phyloP scores from a whole-genome alignment of 2,329 filamentous ascomycete species.

The Aspergillus brasiliensis region DNA sequence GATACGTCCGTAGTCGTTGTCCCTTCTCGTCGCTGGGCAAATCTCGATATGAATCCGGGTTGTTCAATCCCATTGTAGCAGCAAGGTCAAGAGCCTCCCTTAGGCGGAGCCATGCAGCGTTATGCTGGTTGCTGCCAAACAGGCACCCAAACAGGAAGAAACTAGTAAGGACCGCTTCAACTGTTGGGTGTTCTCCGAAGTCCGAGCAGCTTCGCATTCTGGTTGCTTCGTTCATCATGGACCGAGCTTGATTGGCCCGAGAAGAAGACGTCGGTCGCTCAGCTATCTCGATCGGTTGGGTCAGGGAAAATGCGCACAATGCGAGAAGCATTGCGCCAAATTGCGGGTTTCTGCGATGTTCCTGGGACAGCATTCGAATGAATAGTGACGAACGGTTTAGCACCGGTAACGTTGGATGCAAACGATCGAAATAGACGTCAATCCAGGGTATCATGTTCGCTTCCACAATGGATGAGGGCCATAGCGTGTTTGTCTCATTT shows the following conservation, averaged over 20 bases:
- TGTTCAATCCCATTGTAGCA: conserved; percentile 43
- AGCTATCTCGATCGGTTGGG: conserved; percentile 48
- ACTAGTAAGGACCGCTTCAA: conserved; percentile 61
- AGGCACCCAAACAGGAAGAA: conserved; percentile 76
- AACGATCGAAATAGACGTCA: conserved; percentile 48
- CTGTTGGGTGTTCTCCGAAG: conserved; percentile 44
- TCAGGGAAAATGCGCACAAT: conserved; percentile 47
- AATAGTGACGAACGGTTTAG: conserved; percentile 45
- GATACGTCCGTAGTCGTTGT: conserved; percentile 40
- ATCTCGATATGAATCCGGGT: conserved; percentile 42
- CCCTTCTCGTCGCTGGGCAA: conserved; percentile 41
- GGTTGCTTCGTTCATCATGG: conserved; percentile 47
- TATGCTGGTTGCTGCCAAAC: conserved; percentile 71
- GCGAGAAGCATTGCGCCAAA: conserved; percentile 48
- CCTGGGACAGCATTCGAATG: conserved; percentile 45
- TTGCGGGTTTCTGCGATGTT: conserved; percentile 46
- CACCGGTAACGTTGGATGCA: conserved; percentile 48
- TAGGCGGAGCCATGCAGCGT: conserved; percentile 76
- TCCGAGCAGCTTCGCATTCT: conserved; percentile 48
- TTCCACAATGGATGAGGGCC: conserved; percentile 44
- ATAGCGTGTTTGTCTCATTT: conserved; percentile 31
- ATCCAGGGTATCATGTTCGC: conserved; percentile 46
- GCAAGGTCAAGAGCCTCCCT: conserved; percentile 63
- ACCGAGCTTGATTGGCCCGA: conserved; percentile 40
- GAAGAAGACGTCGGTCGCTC: conserved; percentile 41